Evolutionary conservation across 2,329 filamentous ascomycete genomes (phyloP).

Genomic region (Mycosphaerella arachidis): DNA sequence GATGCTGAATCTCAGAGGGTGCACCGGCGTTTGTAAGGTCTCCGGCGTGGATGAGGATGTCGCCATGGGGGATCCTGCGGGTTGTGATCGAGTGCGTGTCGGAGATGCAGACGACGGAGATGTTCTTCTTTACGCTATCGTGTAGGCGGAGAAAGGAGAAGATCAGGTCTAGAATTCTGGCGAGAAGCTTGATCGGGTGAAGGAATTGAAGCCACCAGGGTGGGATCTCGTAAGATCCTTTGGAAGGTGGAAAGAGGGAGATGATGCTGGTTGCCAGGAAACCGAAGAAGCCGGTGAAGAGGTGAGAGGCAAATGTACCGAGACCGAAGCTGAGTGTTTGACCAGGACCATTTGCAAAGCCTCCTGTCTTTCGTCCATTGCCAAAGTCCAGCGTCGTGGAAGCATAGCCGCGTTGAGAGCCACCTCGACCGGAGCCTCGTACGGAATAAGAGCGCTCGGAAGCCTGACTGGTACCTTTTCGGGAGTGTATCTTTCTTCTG

Average conservation of each 20-base stretch:
- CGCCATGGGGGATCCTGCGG: constrained; percentile 63
- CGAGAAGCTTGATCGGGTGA: constrained; percentile 38
- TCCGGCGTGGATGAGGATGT: constrained; percentile 84
- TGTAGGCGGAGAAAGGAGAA: constrained; percentile 63
- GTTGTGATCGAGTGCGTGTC: constrained; percentile 69
- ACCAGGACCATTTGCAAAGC: background rate
- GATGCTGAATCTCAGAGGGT: constrained; percentile 68
- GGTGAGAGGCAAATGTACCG: background rate
- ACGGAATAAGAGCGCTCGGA: background rate
- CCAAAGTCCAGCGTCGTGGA: background rate
- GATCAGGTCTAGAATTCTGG: constrained; percentile 40
- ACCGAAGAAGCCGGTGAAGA: background rate
- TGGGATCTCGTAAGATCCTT: constrained; percentile 20
- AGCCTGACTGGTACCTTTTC: background rate
- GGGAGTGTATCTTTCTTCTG: background rate
- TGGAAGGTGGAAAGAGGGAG: background rate
- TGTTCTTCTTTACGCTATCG: constrained; percentile 46
- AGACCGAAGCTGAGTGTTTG: background rate
- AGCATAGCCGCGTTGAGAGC: background rate
- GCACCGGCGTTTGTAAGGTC: constrained; percentile 75
- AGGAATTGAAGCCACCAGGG: constrained; percentile 25
- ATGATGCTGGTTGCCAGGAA: background rate
- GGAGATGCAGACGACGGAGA: constrained; percentile 80
- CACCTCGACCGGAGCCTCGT: background rate
- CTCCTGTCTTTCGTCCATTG: background rate